Base-by-base conservation (phyloP, 2,329 filamentous ascomycete genomes). In the Colletotrichum salicis region DNA sequence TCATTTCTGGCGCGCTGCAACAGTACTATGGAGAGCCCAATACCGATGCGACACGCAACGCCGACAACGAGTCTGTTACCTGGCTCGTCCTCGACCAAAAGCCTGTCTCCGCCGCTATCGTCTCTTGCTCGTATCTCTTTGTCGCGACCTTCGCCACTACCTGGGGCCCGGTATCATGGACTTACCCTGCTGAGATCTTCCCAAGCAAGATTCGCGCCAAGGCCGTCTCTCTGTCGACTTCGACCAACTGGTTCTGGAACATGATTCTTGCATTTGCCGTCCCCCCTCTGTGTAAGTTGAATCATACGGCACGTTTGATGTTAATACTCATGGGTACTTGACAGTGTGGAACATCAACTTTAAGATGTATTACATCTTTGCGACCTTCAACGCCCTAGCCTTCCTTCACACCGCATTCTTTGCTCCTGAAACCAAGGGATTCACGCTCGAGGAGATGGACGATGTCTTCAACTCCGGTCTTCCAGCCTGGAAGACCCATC, bases 361-460 rank as follows among this genome's bases (percentile, higher is more conserved):
- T 82, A 85, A 88, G 76, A 90, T 90, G 74, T 95, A 95, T 81
- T 88, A 95, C 80, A 86, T 96, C 74, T 96, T 96, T 77, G 93
- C 87, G 13, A 86, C 90, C 19, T 94, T 94, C 84, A 93, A 92
- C 78, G 86, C 86, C 1, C 85, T 86, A 6, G 92, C 93, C 76
- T 90, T 90, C 52, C 79, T 94, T 63, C 92, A 94, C 79, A 90
- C 93, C 77, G 89, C 89, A 79, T 85, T 95, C 74, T 78, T 84
- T 27, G 84, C 84, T 1, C 92, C 91, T 0, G 86, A 94, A 81
- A 94, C 92, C 0, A 89, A 90, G 73, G 63, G 15, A 11, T 22
- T 37, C 10, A 8, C 27, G 13, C 88, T 95, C 1, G 93, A 95
- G 78, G 92, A 95, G 78, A 91, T 94, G 80, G 92, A 93, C 74